Conservation (phyloP, 192 early-diverging fungal genomes). For the Haplosporangium gracile region DNA sequence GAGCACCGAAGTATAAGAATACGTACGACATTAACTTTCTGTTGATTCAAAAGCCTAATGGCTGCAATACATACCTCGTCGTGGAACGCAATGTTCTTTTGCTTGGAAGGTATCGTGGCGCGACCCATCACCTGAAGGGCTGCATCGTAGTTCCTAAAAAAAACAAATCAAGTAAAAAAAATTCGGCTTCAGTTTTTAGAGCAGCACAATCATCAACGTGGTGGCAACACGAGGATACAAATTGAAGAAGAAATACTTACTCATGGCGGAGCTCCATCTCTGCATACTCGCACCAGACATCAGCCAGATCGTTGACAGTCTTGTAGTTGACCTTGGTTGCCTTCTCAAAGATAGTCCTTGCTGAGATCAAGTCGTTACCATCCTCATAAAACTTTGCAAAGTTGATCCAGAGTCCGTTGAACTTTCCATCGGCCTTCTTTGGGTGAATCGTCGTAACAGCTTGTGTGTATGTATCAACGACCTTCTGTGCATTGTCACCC, state of each 20-base stretch:
- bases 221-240: neutral
- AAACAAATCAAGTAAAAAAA: neutral
- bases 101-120: constrained; percentile 79
- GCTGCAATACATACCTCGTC: constrained; percentile 70
- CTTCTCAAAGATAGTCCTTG: constrained; percentile 85
- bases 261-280: constrained; percentile 84
- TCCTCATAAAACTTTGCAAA: constrained; percentile 88
- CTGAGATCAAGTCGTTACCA: constrained; percentile 67
- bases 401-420: constrained; percentile 85
- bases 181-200: neutral
- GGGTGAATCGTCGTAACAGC: constrained; percentile 83
- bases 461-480: constrained; percentile 80
- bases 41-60: neutral
- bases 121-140: constrained; percentile 88
- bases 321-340: constrained; percentile 87
- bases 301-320: constrained; percentile 86
- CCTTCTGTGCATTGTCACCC: constrained; percentile 66
- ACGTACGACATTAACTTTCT: no score
- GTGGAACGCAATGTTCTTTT: constrained; percentile 72
- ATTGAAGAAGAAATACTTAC: constrained; percentile 19
- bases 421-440: constrained; percentile 82
- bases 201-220: neutral
- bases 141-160: constrained; percentile 66
- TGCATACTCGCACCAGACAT: constrained; percentile 92
- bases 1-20: neutral